These are phyloP conservation scores for Zygnema cylindricum DNA, from an alignment of 139 green algal species.

Conservation along the genomic window DNA sequence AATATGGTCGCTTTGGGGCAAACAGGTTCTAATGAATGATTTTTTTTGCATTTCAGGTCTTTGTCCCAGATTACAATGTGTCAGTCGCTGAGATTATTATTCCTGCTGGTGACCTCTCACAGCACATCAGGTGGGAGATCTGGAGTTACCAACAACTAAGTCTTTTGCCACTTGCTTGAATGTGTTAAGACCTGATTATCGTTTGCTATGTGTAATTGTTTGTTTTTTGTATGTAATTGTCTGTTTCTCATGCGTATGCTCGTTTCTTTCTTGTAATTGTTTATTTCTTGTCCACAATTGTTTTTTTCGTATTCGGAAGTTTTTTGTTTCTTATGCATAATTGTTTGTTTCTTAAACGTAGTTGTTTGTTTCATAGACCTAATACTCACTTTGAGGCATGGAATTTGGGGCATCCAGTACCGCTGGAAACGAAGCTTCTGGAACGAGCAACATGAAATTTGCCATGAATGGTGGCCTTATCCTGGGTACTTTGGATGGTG, in stretches of 20 bases:
- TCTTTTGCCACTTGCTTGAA: no score
- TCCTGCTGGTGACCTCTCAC: conserved; percentile 79
- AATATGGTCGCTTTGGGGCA: no score
- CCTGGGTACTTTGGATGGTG: conserved; percentile 98
- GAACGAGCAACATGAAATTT: conserved; percentile 99
- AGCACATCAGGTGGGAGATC: conserved; percentile 81
- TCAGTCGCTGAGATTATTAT: conserved; percentile 81
- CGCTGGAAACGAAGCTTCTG: conserved; percentile 88
- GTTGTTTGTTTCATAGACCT: no score
- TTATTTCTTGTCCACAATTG: background rate
- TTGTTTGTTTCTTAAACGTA: background rate
- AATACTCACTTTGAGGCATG: no score
- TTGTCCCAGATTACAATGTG: conserved; percentile 98
- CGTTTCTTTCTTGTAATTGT: background rate
- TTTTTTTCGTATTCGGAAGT: background rate
- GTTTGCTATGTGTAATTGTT: no score
- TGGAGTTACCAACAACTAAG: conserved; percentile 1
- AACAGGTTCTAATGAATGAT: background rate
- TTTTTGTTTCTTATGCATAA: background rate
- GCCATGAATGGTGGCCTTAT: conserved; percentile 97
- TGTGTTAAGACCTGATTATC: no score
- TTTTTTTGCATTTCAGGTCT: conserved; percentile 61
- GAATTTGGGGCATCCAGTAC: conserved; percentile 60
- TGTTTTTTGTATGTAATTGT: background rate
- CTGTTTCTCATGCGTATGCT: background rate